Percentiles rank a stretch among this genome's conserved stretches.
These are phyloP conservation scores for Musa acuminata DNA, from an alignment of 176 grass and related monocot species.

Conservation along the genomic window DNA sequence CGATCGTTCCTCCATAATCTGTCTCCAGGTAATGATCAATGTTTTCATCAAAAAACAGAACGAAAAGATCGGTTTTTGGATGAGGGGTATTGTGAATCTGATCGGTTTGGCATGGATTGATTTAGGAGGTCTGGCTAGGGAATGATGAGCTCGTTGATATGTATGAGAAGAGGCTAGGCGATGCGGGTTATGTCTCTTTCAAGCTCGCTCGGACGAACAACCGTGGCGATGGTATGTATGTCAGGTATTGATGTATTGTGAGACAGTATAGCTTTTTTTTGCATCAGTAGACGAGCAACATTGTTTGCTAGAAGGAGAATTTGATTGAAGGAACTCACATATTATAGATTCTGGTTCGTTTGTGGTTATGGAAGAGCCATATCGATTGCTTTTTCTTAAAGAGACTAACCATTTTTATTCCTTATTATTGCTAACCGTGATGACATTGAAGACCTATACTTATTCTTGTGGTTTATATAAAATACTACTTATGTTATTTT, in stretches of 20 bases:
- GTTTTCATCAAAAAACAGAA: background rate
- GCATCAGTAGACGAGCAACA: too few species aligned
- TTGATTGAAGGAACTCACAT: too few species aligned
- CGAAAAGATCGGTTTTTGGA: background rate
- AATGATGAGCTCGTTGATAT: slow-evolving; percentile 78
- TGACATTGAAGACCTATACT: too few species aligned
- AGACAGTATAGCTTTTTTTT: too few species aligned
- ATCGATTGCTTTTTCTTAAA: too few species aligned
- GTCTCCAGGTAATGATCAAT: slow-evolving; percentile 51
- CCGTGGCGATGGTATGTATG: slow-evolving; percentile 63
- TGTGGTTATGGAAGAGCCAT: too few species aligned
- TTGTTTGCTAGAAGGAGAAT: too few species aligned
- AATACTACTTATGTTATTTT: background rate
- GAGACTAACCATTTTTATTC: too few species aligned
- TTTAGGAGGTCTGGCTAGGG: slow-evolving; percentile 80
- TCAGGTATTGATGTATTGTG: background rate
- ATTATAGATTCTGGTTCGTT: too few species aligned
- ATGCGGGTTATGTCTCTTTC: slow-evolving; percentile 48
- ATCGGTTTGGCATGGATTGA: background rate
- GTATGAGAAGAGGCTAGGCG: slow-evolving; percentile 56
- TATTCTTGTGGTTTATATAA: too few species aligned
- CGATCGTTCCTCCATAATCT: slow-evolving; percentile 74
- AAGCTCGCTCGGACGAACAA: slow-evolving; percentile 89
- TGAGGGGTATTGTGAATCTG: background rate
- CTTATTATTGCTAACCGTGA: too few species aligned